Percentiles rank a stretch among this genome's conserved stretches.
Evolutionary conservation across 805 yeast species (phyloP).

Genomic region (Yarrowia alimentaria): DNA sequence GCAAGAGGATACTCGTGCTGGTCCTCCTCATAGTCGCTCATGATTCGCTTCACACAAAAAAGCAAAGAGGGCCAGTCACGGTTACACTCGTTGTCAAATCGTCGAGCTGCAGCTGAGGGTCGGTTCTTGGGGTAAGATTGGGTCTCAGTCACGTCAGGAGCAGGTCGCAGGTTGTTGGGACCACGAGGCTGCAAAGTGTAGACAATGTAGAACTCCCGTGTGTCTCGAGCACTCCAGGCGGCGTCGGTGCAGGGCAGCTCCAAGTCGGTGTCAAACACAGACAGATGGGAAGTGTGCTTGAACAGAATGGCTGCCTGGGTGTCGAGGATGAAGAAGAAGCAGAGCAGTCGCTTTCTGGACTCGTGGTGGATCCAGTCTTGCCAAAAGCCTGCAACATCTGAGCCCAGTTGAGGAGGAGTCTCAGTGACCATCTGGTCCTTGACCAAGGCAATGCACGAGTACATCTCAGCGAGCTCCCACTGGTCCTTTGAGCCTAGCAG

Average conservation of each 20-base stretch:
- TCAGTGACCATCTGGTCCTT: conserved; percentile 21
- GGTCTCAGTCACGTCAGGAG: conserved; percentile 16
- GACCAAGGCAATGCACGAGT: conserved; percentile 27
- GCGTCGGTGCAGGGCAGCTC: conserved; percentile 50
- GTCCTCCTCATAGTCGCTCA: conserved; percentile 38
- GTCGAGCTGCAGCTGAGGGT: conserved; percentile 10
- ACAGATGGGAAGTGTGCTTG: conserved; percentile 40
- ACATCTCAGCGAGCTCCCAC: conserved; percentile 36
- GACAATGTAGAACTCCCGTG: conserved; percentile 28
- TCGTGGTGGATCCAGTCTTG: conserved; percentile 46
- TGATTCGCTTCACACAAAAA: conserved; percentile 38
- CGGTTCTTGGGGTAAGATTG: conserved; percentile 20
- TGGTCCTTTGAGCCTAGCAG: conserved; percentile 37
- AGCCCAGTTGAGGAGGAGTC: conserved; percentile 5
- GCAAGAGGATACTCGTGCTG: conserved; percentile 40
- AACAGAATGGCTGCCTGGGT: conserved; percentile 44
- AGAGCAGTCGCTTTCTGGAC: conserved; percentile 44
- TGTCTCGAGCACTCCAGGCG: conserved; percentile 44
- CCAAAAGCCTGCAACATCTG: conserved; percentile 39
- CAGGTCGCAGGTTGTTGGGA: conserved; percentile 26
- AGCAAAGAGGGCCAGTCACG: conserved; percentile 41
- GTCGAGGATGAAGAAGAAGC: conserved; percentile 46
- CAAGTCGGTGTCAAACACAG: conserved; percentile 46
- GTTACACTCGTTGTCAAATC: conserved; percentile 27
- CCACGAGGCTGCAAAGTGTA: conserved; percentile 28